Conservation (phyloP, 352 stramenopile species). For the Phytopythium cucurbitacearum region DNA sequence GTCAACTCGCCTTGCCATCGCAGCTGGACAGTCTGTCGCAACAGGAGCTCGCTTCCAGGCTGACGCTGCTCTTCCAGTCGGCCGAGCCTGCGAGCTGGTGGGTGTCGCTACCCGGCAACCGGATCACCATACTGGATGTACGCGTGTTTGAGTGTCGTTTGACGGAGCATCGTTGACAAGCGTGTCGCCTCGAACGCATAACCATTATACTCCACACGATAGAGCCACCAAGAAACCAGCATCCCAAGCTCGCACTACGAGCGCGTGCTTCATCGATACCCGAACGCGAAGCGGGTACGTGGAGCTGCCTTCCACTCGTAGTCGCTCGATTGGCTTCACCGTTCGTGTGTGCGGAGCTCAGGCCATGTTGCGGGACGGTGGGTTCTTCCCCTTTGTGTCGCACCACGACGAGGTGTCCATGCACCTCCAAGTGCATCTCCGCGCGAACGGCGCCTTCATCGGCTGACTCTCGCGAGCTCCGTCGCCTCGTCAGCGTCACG, state of each 20-base stretch:
- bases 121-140: constrained; percentile 66
- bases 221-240: constrained; percentile 60
- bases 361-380: constrained; percentile 63
- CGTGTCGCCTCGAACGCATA: no score
- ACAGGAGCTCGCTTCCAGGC: constrained; percentile 53
- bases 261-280: constrained; percentile 40
- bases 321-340: constrained; percentile 1
- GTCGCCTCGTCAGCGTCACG: background rate
- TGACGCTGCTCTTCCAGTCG: constrained; percentile 54
- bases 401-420: constrained; percentile 73
- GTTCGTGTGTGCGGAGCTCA: constrained; percentile 10
- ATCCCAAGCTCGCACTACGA: constrained; percentile 35
- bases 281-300: constrained; percentile 44
- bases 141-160: background rate
- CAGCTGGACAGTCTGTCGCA: constrained; percentile 57
- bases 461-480: constrained; percentile 11
- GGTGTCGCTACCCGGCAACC: constrained; percentile 36
- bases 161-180: no score
- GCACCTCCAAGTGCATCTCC: constrained; percentile 71
- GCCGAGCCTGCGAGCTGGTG: constrained; percentile 48
- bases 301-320: background rate
- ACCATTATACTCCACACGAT: background rate
- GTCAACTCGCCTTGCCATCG: background rate
- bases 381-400: constrained; percentile 70
- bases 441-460: constrained; percentile 44